Conservation (phyloP, 202 grass and related monocot genomes). For the Zoysia matrella region DNA sequence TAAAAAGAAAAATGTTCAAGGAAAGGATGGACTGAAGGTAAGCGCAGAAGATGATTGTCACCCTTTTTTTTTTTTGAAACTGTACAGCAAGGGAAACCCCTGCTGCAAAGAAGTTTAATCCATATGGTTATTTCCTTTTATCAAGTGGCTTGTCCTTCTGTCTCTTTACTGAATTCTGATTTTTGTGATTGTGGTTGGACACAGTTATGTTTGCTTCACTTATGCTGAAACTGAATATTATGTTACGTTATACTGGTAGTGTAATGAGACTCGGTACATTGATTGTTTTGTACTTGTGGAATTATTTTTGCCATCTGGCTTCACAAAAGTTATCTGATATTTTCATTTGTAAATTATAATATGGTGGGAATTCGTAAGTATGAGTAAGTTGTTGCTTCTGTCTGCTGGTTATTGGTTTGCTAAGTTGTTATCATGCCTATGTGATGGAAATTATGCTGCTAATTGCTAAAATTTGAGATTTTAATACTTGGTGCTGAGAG, state of each 20-base stretch:
- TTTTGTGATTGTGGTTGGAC: conserved; percentile 5
- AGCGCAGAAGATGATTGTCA: conserved; percentile 16
- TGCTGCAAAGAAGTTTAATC: conserved; percentile 5
- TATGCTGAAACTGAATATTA: neutral
- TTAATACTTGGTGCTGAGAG: conserved; percentile 3
- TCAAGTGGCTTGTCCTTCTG: neutral
- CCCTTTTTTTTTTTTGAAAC: neutral
- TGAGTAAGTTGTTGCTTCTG: conserved; percentile 3
- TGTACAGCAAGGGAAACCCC: too few relatives aligned
- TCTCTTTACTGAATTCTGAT: neutral
- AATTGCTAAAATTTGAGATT: neutral
- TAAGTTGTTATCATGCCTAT: neutral
- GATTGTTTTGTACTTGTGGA: neutral
- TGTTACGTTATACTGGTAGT: conserved; percentile 2
- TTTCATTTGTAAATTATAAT: conserved; percentile 5
- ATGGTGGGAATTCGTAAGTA: neutral
- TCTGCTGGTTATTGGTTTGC: conserved; percentile 18
- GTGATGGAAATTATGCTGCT: conserved; percentile 19
- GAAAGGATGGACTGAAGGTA: conserved; percentile 92
- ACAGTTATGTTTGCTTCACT: neutral
- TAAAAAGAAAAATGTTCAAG: conserved; percentile 77
- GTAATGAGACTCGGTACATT: neutral
- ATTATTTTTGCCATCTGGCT: conserved; percentile 9
- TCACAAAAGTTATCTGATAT: neutral
- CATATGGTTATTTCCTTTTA: neutral